Evolutionary conservation across 495 filamentous ascomycete species (phyloP).

Genomic region (Penicillium chermesinum): DNA sequence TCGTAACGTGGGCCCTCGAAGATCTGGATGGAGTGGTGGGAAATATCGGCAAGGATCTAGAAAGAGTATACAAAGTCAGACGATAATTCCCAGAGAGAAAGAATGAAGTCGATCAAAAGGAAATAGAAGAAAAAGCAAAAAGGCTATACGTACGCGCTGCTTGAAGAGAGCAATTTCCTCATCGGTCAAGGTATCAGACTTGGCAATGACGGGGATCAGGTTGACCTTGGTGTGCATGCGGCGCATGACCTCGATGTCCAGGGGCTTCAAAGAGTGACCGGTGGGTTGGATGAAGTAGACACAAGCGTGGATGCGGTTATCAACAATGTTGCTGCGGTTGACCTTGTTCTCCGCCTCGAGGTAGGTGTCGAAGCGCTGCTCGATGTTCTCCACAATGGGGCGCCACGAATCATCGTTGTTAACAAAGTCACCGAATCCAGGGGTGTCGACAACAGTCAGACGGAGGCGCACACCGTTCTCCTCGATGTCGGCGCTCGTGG

Average conservation of each 20-base stretch:
- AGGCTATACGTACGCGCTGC: constrained; percentile 83
- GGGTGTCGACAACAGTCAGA: constrained; percentile 94
- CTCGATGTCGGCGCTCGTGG: constrained; percentile 97
- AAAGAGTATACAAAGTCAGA: neutral
- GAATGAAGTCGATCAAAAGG: no score
- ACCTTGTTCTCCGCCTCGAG: constrained; percentile 99
- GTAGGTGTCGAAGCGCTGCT: constrained; percentile 96
- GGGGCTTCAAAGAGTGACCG: constrained; percentile 96
- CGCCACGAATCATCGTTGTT: constrained; percentile 99
- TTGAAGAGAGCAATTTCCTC: constrained; percentile 94
- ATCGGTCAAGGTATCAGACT: constrained; percentile 95
- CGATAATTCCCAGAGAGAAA: constrained; percentile 2
- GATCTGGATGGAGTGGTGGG: constrained; percentile 94
- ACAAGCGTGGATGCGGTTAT: constrained; percentile 97
- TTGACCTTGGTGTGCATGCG: constrained; percentile 99
- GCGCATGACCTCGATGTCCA: constrained; percentile 99
- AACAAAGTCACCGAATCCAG: constrained; percentile 97
- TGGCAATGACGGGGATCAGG: constrained; percentile 97
- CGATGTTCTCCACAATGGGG: constrained; percentile 98
- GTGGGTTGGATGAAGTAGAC: constrained; percentile 99
- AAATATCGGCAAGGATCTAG: constrained; percentile 95
- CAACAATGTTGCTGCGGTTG: constrained; percentile 98
- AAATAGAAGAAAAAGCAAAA: neutral
- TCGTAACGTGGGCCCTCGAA: constrained; percentile 98
- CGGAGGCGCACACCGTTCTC: constrained; percentile 98